phyloP scores from a whole-genome alignment of 1,284 basidiomycete species.

The Pisolithus thermaeus region DNA sequence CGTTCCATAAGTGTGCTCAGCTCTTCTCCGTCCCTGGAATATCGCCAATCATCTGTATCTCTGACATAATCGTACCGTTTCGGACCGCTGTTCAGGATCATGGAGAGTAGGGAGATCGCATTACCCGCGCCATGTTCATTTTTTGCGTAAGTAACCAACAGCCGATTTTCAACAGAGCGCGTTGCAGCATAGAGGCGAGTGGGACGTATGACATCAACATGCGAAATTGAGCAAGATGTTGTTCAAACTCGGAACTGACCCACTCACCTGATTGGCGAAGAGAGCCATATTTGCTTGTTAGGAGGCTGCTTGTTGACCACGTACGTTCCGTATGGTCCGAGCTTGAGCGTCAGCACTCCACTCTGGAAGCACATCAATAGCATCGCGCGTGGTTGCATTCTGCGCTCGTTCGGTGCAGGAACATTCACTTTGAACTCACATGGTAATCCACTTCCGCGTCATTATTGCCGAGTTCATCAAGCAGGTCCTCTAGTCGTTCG shows the following conservation, averaged over 20 bases:
- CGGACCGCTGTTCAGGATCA: conserved; percentile 64
- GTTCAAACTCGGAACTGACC: background rate
- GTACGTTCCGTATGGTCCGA: conserved; percentile 89
- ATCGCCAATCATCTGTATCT: conserved; percentile 65
- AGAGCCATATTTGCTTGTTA: conserved; percentile 98
- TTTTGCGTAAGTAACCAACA: background rate
- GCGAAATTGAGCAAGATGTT: conserved; percentile 1
- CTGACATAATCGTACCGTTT: conserved; percentile 79
- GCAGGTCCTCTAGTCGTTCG: conserved; percentile 71
- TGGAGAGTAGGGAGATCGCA: background rate
- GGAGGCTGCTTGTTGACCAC: conserved; percentile 99
- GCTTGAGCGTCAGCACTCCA: conserved; percentile 84
- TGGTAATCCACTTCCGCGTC: conserved; percentile 90
- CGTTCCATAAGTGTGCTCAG: conserved; percentile 65
- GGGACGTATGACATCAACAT: background rate
- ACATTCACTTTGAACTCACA: conserved; percentile 47
- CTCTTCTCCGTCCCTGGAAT: conserved; percentile 61
- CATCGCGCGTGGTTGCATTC: background rate
- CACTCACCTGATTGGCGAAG: conserved; percentile 75
- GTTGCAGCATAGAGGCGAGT: background rate
- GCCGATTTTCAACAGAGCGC: background rate
- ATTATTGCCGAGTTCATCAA: conserved; percentile 57
- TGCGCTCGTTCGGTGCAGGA: background rate
- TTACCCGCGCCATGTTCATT: background rate
- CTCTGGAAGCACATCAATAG: conserved; percentile 42